These are phyloP conservation scores for Kodamaea ohmeri DNA, from an alignment of 1,139 yeast species.

Conservation along the genomic window DNA sequence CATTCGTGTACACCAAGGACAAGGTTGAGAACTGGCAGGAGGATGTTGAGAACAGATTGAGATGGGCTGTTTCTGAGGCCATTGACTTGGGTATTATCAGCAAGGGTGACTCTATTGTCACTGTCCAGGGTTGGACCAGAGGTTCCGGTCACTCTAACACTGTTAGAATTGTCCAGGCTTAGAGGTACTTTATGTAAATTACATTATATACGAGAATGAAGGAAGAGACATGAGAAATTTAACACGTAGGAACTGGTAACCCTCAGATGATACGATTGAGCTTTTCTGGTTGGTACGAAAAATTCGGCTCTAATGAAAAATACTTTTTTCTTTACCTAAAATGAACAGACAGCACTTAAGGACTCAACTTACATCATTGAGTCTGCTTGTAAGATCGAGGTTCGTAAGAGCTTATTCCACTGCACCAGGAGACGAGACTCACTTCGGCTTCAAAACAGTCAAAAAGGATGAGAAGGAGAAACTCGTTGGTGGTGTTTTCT, in stretches of 20 bases:
- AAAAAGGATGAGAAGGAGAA: conserved; percentile 79
- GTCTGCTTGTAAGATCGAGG: neutral
- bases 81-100: conserved; percentile 79
- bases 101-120: conserved; percentile 87
- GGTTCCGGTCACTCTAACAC: conserved; percentile 99
- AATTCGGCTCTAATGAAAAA: neutral
- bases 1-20: conserved; percentile 75
- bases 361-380: conserved; percentile 1
- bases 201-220: conserved; percentile 3
- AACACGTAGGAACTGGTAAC: neutral
- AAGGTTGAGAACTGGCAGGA: conserved; percentile 86
- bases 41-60: conserved; percentile 93
- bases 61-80: conserved; percentile 92
- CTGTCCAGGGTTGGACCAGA: conserved; percentile 98
- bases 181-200: conserved; percentile 13
- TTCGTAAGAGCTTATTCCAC: neutral
- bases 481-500: conserved; percentile 84
- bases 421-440: conserved; percentile 53
- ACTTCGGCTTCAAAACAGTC: conserved; percentile 89
- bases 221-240: neutral
- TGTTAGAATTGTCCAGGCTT: conserved; percentile 67
- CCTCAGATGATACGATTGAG: neutral
- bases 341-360: conserved; percentile 4
- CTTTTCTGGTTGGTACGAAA: neutral
- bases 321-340: neutral